These are phyloP conservation scores for Ephemerocybe angulata DNA, from an alignment of 768 basidiomycete species.

Conservation along the genomic window DNA sequence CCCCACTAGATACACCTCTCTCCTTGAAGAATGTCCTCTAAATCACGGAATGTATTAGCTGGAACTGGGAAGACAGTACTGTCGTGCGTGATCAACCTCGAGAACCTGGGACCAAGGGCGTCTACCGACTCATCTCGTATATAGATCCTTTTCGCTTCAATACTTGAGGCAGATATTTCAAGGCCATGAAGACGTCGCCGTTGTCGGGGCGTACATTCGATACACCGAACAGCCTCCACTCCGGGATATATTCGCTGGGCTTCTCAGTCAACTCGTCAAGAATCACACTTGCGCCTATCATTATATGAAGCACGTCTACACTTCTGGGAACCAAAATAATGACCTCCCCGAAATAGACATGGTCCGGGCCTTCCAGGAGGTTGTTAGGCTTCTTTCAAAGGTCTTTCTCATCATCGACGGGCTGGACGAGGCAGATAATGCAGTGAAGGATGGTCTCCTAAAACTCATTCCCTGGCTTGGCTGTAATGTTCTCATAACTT, in stretches of 20 bases:
- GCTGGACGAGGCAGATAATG: neutral
- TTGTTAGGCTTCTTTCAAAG: neutral
- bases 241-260: neutral
- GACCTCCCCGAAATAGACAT: neutral
- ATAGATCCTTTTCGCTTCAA: neutral
- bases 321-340: neutral
- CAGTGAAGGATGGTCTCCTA: neutral
- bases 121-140: neutral
- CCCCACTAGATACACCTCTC: neutral
- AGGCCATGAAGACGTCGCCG: neutral
- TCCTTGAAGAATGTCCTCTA: neutral
- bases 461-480: neutral
- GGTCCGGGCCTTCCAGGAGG: neutral
- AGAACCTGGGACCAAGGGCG: neutral
- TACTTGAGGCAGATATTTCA: neutral
- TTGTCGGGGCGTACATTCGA: neutral
- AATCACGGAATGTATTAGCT: neutral
- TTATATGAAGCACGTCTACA: neutral
- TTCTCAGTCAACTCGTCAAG: neutral
- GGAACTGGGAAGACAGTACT: constrained; percentile 4
- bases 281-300: neutral
- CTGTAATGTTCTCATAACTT: neutral
- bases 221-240: neutral
- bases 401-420: neutral
- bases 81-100: neutral